These are phyloP conservation scores for Chrysochromulina tobinii DNA, from an alignment of 78 protist species.

Conservation along the genomic window DNA sequence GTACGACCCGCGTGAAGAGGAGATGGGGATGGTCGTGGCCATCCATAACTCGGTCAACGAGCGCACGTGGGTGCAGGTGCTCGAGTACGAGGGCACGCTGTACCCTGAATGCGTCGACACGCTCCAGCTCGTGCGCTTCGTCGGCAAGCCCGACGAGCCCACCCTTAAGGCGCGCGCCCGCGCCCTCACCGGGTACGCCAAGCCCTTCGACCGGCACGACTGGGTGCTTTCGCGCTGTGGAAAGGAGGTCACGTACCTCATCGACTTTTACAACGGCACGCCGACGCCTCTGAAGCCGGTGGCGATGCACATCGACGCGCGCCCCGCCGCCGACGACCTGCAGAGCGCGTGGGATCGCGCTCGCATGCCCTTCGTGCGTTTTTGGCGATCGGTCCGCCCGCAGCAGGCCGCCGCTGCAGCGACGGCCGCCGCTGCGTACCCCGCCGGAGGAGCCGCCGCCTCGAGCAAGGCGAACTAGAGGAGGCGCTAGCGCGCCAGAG, in stretches of 20 bases:
- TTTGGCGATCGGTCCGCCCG: neutral
- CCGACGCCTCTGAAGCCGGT: slow-evolving; percentile 17
- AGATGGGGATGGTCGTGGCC: slow-evolving; percentile 63
- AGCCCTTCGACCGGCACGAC: slow-evolving; percentile 86
- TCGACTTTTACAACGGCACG: slow-evolving; percentile 73
- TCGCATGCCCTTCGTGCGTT: neutral
- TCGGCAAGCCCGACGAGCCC: neutral
- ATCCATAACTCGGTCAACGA: slow-evolving; percentile 81
- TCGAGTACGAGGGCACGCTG: slow-evolving; percentile 58
- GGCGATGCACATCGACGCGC: slow-evolving; percentile 65
- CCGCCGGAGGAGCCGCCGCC: too few relatives aligned
- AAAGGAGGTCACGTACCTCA: slow-evolving; percentile 70
- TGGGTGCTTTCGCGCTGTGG: slow-evolving; percentile 82
- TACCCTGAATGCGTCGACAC: neutral
- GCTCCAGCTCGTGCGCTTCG: neutral
- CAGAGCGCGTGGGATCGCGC: neutral
- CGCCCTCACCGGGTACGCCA: slow-evolving; percentile 58
- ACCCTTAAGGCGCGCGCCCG: slow-evolving; percentile 68
- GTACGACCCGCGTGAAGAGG: slow-evolving; percentile 72
- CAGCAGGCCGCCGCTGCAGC: too few relatives aligned
- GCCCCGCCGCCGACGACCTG: slow-evolving; percentile 61
- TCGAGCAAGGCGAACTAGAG: too few relatives aligned
- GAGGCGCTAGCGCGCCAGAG: too few relatives aligned
- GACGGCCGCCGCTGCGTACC: too few relatives aligned
- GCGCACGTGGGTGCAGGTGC: slow-evolving; percentile 70